These are phyloP conservation scores for Rhizopus sp. DNA, from an alignment of 371 early-diverging fungal species.

Conservation along the genomic window DNA sequence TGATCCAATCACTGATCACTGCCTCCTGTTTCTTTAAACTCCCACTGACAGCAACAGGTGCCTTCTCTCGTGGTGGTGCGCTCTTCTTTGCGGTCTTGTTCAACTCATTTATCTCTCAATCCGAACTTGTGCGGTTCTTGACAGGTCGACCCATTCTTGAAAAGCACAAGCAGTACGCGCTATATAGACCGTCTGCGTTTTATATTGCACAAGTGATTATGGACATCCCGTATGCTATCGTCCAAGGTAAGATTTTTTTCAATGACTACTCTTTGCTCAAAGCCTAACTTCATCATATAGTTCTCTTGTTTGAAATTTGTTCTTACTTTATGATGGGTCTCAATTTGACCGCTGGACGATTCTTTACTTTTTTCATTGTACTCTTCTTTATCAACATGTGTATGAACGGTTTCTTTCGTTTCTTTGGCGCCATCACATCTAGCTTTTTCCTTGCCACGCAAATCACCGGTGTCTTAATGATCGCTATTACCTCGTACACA, in stretches of 20 bases:
- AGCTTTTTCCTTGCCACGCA: conserved; percentile 60
- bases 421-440: conserved; percentile 50
- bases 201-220: conserved; percentile 54
- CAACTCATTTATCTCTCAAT: conserved; percentile 55
- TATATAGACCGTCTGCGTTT: conserved; percentile 60
- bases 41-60: conserved; percentile 51
- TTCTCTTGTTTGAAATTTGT: conserved; percentile 46
- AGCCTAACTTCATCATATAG: background rate
- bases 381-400: conserved; percentile 48
- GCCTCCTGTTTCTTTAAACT: conserved; percentile 67
- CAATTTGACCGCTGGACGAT: conserved; percentile 46
- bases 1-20: conserved; percentile 66
- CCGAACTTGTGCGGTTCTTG: conserved; percentile 55
- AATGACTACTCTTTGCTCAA: background rate
- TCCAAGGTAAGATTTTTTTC: conserved; percentile 30
- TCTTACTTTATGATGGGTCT: conserved; percentile 64
- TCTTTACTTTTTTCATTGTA: conserved; percentile 53
- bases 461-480: conserved; percentile 55
- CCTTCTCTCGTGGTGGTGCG: conserved; percentile 75
- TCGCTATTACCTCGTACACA: conserved; percentile 59
- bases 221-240: conserved; percentile 36
- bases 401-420: conserved; percentile 51
- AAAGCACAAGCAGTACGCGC: conserved; percentile 62
- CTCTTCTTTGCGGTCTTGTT: conserved; percentile 59
- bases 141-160: conserved; percentile 62